A percentile compares a stretch with the other conserved stretches of the same genome.
phyloP scores from a whole-genome alignment of 2,329 filamentous ascomycete species.

The Aspergillus aculeatinus region DNA sequence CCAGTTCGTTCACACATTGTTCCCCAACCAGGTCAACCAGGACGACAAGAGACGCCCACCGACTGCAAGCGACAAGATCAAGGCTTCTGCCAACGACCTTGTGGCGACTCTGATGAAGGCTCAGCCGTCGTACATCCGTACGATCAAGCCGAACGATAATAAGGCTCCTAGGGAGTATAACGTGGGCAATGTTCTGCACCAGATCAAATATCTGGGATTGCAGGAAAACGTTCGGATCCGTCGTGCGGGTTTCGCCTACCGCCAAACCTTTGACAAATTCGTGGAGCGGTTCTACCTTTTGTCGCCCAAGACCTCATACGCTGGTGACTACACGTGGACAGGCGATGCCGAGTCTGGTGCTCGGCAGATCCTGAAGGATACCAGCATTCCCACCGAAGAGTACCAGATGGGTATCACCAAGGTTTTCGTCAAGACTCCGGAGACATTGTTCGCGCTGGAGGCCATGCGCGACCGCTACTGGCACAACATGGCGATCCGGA shows the following conservation, averaged over 20 bases:
- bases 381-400: slow-evolving; percentile 90
- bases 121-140: slow-evolving; percentile 95
- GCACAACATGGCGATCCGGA: slow-evolving; percentile 99
- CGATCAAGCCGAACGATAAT: slow-evolving; percentile 99
- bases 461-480: slow-evolving; percentile 98
- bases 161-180: slow-evolving; percentile 95
- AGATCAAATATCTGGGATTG: slow-evolving; percentile 98
- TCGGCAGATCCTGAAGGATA: slow-evolving; percentile 91
- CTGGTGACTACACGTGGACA: slow-evolving; percentile 94
- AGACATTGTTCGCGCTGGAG: slow-evolving; percentile 93
- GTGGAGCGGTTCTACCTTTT: slow-evolving; percentile 95
- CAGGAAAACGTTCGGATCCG: slow-evolving; percentile 98
- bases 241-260: slow-evolving; percentile 92
- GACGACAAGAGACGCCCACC: slow-evolving; percentile 93
- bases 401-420: slow-evolving; percentile 97
- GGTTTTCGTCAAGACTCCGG: slow-evolving; percentile 96
- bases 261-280: slow-evolving; percentile 97
- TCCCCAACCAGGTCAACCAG: slow-evolving; percentile 90
- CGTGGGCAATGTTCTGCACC: slow-evolving; percentile 85
- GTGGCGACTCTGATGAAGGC: slow-evolving; percentile 97
- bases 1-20: slow-evolving; percentile 79
- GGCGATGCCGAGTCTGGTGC: slow-evolving; percentile 85
- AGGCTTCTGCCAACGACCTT: slow-evolving; percentile 87
- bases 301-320: slow-evolving; percentile 91
- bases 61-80: slow-evolving; percentile 94